Base-by-base conservation (phyloP, 2,329 filamentous ascomycete genomes). In the Ophiostoma tasmaniense region DNA sequence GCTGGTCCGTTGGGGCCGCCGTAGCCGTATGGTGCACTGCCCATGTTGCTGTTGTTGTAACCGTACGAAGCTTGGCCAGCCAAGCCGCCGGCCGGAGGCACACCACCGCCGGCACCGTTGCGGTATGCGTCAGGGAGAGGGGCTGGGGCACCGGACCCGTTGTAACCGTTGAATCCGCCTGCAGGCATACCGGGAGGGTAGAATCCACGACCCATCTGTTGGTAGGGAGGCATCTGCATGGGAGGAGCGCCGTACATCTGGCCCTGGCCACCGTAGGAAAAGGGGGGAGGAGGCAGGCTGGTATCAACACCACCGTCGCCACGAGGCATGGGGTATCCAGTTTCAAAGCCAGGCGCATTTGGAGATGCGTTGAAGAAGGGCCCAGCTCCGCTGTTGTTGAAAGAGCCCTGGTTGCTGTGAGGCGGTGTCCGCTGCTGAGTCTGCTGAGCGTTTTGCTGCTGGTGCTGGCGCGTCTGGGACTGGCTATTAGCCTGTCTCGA, bases 161-260 rank as follows among this genome's bases (percentile, higher is more conserved):
- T 81, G 73, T 83, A 88, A n/a, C 79, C 81, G n/a, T 79, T 80
- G 73, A 64, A 64, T 20, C 61, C 61, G 61, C 83, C 83, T 50
- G 82, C 79, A 75, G 84, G 85, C 81, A 88, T 83, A 8, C 79
- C 75, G 2, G 84, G 76, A 3, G 84, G 81, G 74, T 83, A 89
- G 76, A 81, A 87, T 75, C 83, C 86, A 39, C 66, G 64, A 10
- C 55, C 64, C 76, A 88, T 81, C 79, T 87, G 85, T 74, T 85
- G 88, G 71, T 86, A 85, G 73, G 87, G 75, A 73, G 64, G 70
- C 68, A 70, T 61, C 4, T 82, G 76, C 72, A 85, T 78, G 55
- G 79, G 79, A 0, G 81, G 64, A 6, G 68, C 59, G 35, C 71
- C 71, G 55, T 72, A 72, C 42, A 73, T 67, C 1, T 68, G 50